Percentiles rank a stretch among this genome's conserved stretches.
These are phyloP conservation scores for Xylaria sp. DNA, from an alignment of 2,329 filamentous ascomycete genomes.

Conservation along the genomic window DNA sequence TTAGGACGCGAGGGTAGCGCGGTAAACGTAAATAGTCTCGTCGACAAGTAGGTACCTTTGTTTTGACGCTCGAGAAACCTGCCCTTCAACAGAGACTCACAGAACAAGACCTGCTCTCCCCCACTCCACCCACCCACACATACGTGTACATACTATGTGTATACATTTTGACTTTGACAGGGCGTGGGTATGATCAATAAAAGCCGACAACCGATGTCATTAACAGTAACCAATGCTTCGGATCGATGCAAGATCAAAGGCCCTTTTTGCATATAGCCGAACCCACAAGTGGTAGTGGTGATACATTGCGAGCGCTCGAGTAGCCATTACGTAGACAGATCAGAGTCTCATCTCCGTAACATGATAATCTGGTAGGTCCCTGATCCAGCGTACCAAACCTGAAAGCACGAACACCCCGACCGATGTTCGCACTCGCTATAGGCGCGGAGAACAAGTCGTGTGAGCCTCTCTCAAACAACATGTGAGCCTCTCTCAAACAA, in stretches of 20 bases:
- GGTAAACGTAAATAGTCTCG: constrained; percentile 10
- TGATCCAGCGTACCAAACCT: constrained; percentile 10
- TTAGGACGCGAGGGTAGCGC: constrained; percentile 17
- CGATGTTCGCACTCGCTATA: constrained; percentile 15
- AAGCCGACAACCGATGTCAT: neutral
- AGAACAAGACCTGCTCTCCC: neutral
- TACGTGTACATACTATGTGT: neutral
- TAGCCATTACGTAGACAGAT: neutral
- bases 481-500: constrained; percentile 26
- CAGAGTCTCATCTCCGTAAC: constrained; percentile 8
- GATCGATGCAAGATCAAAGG: constrained; percentile 33
- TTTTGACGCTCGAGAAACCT: neutral
- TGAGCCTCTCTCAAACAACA: constrained; percentile 23
- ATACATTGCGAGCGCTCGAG: neutral
- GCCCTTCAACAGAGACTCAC: neutral
- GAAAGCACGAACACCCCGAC: constrained; percentile 7
- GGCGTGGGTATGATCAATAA: neutral
- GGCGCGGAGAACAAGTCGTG: constrained; percentile 24
- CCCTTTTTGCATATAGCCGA: constrained; percentile 18
- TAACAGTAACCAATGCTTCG: constrained; percentile 15
- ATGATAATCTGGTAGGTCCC: constrained; percentile 13
- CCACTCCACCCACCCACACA: neutral
- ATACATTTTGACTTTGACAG: neutral
- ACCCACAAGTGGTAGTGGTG: constrained; percentile 10
- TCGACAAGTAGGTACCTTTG: neutral